These are phyloP conservation scores for Chlorella sp. DNA, from an alignment of 139 green algal genomes.

Conservation along the genomic window DNA sequence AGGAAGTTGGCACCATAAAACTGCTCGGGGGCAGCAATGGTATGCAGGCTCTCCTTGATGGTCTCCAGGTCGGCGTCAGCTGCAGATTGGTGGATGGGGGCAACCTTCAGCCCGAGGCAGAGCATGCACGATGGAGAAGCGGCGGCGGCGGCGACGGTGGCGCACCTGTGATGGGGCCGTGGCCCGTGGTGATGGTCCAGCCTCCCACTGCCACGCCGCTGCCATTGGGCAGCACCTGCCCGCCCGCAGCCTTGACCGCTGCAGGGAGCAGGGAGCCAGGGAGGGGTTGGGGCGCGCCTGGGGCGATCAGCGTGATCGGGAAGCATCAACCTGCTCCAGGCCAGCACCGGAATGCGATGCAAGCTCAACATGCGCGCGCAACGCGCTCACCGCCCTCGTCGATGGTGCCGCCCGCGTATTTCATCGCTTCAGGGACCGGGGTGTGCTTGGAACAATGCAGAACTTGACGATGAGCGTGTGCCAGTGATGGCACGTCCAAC, in stretches of 20 bases:
- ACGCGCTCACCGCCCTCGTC: neutral
- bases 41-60: slow-evolving; percentile 30
- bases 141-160: neutral
- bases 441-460: no score
- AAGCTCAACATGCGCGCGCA: no score
- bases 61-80: slow-evolving; percentile 26
- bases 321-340: neutral
- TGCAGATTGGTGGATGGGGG: neutral
- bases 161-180: slow-evolving; percentile 48
- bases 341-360: neutral
- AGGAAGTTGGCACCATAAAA: slow-evolving; percentile 76
- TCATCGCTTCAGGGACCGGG: neutral
- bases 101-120: no score
- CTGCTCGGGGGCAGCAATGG: slow-evolving; percentile 83
- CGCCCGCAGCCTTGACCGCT: slow-evolving; percentile 31
- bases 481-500: no score
- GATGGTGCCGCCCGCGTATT: slow-evolving; percentile 6
- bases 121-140: neutral
- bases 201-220: slow-evolving; percentile 34
- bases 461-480: no score
- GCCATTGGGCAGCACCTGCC: slow-evolving; percentile 9
- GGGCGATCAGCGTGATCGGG: neutral
- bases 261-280: neutral
- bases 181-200: slow-evolving; percentile 37
- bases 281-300: neutral